A percentile compares a stretch with the other conserved stretches of the same genome.
Conservation (phyloP, 352 stramenopile genomes). For the Saprolegnia diclina region DNA sequence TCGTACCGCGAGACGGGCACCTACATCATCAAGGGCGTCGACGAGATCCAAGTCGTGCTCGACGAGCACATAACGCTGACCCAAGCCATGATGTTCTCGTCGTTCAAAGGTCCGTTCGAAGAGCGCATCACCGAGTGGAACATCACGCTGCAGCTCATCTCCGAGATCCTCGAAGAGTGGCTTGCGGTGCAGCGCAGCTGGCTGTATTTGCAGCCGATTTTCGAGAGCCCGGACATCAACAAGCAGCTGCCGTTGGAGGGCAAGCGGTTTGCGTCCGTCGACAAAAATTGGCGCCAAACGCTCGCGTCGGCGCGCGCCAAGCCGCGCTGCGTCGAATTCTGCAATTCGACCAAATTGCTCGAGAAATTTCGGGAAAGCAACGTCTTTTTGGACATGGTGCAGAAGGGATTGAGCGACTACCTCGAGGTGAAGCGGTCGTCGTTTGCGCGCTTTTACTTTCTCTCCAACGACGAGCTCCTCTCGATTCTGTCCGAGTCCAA, state of each 20-base stretch:
- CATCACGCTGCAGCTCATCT: slow-evolving; percentile 83
- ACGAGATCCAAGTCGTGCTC: slow-evolving; percentile 91
- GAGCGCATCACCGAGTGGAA: slow-evolving; percentile 93
- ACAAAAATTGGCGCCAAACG: slow-evolving; percentile 94
- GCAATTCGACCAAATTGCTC: slow-evolving; percentile 86
- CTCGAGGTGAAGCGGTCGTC: slow-evolving; percentile 88
- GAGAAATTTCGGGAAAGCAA: slow-evolving; percentile 93
- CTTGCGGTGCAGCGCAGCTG: slow-evolving; percentile 92
- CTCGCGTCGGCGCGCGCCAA: slow-evolving; percentile 83
- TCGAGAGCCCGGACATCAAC: slow-evolving; percentile 94
- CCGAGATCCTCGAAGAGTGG: slow-evolving; percentile 93
- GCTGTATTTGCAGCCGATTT: slow-evolving; percentile 95
- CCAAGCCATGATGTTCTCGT: slow-evolving; percentile 94
- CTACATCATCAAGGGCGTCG: slow-evolving; percentile 91
- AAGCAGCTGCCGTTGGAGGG: slow-evolving; percentile 92
- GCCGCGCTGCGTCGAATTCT: slow-evolving; percentile 90
- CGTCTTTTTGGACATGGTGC: slow-evolving; percentile 89
- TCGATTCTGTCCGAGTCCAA: slow-evolving; percentile 92
- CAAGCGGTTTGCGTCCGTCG: slow-evolving; percentile 92
- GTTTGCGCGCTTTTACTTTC: slow-evolving; percentile 91
- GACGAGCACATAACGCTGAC: slow-evolving; percentile 96
- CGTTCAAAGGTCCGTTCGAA: slow-evolving; percentile 94
- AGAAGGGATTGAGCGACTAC: slow-evolving; percentile 90
- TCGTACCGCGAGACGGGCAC: slow-evolving; percentile 91
- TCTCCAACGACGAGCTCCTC: slow-evolving; percentile 92